Conservation (phyloP, 176 grass and related monocot species). For the Aegilops bicornis region DNA sequence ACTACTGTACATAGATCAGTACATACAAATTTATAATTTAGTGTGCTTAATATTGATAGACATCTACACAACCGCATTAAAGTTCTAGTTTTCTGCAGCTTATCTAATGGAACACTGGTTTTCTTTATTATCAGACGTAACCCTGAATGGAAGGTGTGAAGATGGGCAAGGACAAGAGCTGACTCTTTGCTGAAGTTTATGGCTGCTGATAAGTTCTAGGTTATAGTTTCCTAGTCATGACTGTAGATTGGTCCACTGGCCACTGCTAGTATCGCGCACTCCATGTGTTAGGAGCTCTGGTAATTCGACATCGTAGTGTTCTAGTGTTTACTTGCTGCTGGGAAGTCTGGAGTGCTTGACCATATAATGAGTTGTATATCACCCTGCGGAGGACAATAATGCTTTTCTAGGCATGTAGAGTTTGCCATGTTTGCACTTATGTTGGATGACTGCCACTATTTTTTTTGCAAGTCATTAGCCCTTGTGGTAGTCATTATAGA, state of each 20-base stretch:
- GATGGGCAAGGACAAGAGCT: neutral
- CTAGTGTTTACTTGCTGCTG: neutral
- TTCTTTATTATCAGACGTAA: neutral
- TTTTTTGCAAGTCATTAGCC: neutral
- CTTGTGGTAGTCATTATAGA: neutral
- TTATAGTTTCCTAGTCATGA: neutral
- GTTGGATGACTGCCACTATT: neutral
- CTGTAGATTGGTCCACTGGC: neutral
- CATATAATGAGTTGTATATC: neutral
- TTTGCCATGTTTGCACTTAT: neutral
- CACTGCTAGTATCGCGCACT: neutral
- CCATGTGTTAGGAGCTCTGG: neutral
- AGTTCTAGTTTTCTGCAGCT: neutral
- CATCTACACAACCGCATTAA: neutral
- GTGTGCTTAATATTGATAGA: neutral
- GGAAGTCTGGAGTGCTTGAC: neutral
- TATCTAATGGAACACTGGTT: neutral
- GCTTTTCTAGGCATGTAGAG: neutral
- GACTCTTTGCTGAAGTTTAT: neutral
- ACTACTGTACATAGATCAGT: no score
- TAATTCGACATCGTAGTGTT: neutral
- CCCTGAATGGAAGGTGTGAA: constrained; percentile 1
- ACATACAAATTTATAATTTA: neutral
- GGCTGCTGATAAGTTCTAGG: neutral
- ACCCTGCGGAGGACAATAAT: neutral